A percentile compares a stretch with the other conserved stretches of the same genome.
These are phyloP conservation scores for Hanseniaspora uvarum DNA, from an alignment of 1,139 yeast genomes.

Conservation along the genomic window DNA sequence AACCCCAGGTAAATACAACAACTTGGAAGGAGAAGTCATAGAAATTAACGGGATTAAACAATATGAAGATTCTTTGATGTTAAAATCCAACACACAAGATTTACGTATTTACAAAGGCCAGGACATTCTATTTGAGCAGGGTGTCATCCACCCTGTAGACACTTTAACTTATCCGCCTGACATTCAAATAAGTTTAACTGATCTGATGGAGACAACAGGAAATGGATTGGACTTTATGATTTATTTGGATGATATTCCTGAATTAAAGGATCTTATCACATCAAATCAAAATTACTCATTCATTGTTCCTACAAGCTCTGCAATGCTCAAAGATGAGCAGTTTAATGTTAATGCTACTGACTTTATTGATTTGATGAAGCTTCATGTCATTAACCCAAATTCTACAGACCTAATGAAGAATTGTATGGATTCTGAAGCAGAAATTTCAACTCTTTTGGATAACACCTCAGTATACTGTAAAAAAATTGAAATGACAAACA, in stretches of 20 bases:
- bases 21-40: slow-evolving; percentile 29
- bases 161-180: slow-evolving; percentile 48
- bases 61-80: neutral
- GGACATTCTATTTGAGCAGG: slow-evolving; percentile 71
- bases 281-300: slow-evolving; percentile 41
- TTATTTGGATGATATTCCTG: slow-evolving; percentile 35
- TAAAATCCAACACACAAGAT: neutral
- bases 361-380: slow-evolving; percentile 46
- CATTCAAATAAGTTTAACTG: slow-evolving; percentile 45
- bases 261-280: slow-evolving; percentile 23
- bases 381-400: slow-evolving; percentile 60
- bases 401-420: slow-evolving; percentile 37
- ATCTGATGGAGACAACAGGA: slow-evolving; percentile 47
- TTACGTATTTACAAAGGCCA: slow-evolving; percentile 36
- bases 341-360: slow-evolving; percentile 29
- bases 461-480: slow-evolving; percentile 17
- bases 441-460: slow-evolving; percentile 30
- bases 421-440: slow-evolving; percentile 38
- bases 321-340: slow-evolving; percentile 36
- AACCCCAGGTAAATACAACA: slow-evolving; percentile 23
- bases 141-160: slow-evolving; percentile 68
- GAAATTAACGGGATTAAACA: slow-evolving; percentile 17
- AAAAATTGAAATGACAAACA: neutral
- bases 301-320: slow-evolving; percentile 60
- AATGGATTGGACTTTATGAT: slow-evolving; percentile 38